phyloP scores from a whole-genome alignment of 768 basidiomycete species.

The Tylopilus sp. region DNA sequence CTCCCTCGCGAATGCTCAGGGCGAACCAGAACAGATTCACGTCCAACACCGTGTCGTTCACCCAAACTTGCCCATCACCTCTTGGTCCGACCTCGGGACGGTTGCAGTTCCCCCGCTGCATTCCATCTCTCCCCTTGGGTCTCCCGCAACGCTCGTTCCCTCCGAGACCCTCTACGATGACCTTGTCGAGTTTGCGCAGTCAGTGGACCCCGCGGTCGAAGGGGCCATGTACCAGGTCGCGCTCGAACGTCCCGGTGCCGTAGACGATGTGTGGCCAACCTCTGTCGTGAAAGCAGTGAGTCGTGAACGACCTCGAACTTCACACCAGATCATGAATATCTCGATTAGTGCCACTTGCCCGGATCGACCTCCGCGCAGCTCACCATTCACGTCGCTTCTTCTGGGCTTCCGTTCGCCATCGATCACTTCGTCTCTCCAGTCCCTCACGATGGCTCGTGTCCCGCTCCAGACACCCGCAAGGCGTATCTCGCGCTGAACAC shows the following conservation, averaged over 20 bases:
- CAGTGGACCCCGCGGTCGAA: constrained; percentile 36
- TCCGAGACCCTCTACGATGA: constrained; percentile 45
- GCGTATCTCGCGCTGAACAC: constrained; percentile 40
- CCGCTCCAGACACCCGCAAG: constrained; percentile 17
- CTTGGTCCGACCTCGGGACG: constrained; percentile 26
- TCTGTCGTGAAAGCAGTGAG: constrained; percentile 38
- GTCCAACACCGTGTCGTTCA: constrained; percentile 32
- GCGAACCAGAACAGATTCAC: constrained; percentile 9
- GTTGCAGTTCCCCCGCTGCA: constrained; percentile 21
- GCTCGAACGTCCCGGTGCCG: constrained; percentile 45
- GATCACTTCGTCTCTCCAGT: constrained; percentile 71
- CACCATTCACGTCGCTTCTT: constrained; percentile 49
- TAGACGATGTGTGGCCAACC: constrained; percentile 32
- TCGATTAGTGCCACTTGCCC: constrained; percentile 63
- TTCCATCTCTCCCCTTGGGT: constrained; percentile 36
- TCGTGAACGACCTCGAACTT: constrained; percentile 50
- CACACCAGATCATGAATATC: constrained; percentile 12
- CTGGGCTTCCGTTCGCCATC: constrained; percentile 54
- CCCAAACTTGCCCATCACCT: constrained; percentile 25
- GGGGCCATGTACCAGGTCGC: constrained; percentile 70
- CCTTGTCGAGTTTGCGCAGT: constrained; percentile 42
- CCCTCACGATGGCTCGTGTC: constrained; percentile 69
- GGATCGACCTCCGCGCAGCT: constrained; percentile 52
- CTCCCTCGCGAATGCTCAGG: constrained; percentile 11
- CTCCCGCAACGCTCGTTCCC: constrained; percentile 33